Evolutionary conservation across 1,284 basidiomycete species (phyloP), one percentile per base, ranked within the genome.

Genomic region (Ustilago shanxiensis): DNA sequence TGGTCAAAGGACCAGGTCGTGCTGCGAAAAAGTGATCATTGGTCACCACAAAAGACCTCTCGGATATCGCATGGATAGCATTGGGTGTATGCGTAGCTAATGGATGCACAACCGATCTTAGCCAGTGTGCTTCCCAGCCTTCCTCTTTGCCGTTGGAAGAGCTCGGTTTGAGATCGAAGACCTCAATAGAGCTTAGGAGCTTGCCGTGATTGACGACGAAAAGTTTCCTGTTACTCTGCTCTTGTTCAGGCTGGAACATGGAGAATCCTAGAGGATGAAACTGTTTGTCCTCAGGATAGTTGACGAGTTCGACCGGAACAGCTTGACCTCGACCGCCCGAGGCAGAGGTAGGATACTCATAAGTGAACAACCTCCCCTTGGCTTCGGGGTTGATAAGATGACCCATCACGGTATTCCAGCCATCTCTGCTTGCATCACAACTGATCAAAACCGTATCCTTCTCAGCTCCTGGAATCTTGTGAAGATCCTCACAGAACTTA

Each of bases 11-110:
- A 2, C 55, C 66, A 3, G 71, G 87, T 14, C 92, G 89, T 9
- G 90, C 88, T 0, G 92, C 92, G 78, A 92, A 83, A 28, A 90
- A 82, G 78, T 93, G 92, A 80, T 93, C 92, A 79, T 93, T 91
- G 35, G 89, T 89, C 39, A 92, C 88, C 72, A 90, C 91, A 82
- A 93, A 92, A 1, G 90, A 89, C 60, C 88, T 88, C 1, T 89
- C 88, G 26, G 89, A 89, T 7, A 91, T 90, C 47, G 91, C 86
- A 8, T 91, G 89, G 64, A 93, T 82, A 8, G 90, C 87, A 80
- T 93, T 93, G 20, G 91, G 90, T 0, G 81, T 45, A 41, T 77
- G 74, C n/a, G 77, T 77, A 4, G 74, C 69, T 0, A 77, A n/a
- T 1, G 74, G 66, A 39, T 77, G 58, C 6, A 60, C 60, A 1